Conservation (phyloP, 2,329 filamentous ascomycete species). For the Fusarium sp. region DNA sequence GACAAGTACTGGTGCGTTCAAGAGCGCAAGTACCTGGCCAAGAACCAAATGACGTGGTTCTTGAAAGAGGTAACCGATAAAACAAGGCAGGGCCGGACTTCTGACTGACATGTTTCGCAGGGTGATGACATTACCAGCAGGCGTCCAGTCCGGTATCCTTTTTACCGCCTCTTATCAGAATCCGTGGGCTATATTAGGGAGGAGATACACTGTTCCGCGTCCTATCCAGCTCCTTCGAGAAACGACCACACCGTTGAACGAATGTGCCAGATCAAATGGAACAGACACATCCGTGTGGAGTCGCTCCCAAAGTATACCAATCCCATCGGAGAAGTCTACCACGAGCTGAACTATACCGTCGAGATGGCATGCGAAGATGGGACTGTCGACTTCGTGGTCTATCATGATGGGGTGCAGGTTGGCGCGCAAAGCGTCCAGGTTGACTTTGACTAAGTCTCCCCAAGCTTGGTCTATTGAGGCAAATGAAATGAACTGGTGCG, state of each 20-base stretch:
- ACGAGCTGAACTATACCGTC: neutral
- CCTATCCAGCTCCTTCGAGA: neutral
- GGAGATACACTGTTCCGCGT: neutral
- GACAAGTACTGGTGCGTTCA: conserved; percentile 31
- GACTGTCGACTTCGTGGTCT: conserved; percentile 38
- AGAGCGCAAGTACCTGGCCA: neutral
- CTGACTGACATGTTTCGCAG: neutral
- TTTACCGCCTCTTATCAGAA: accelerated
- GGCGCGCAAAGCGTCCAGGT: conserved; percentile 34
- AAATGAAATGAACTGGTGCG: too few relatives aligned
- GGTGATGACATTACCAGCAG: conserved; percentile 18
- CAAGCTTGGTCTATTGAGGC: neutral
- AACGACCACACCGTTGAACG: accelerated
- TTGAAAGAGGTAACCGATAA: conserved; percentile 28
- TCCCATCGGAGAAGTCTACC: conserved; percentile 4
- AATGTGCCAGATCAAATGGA: conserved; percentile 40
- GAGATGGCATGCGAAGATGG: conserved; percentile 38
- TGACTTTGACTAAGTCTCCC: conserved; percentile 25
- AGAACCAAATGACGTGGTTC: conserved; percentile 46
- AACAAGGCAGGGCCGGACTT: accelerated
- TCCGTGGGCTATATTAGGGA: accelerated
- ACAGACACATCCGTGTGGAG: neutral
- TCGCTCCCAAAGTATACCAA: conserved; percentile 29
- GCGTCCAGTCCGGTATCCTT: neutral
- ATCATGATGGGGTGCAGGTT: conserved; percentile 21